Percentiles rank a stretch among this genome's conserved stretches.
phyloP scores from a whole-genome alignment of 805 yeast genomes.

The Kuraishia borneana region DNA sequence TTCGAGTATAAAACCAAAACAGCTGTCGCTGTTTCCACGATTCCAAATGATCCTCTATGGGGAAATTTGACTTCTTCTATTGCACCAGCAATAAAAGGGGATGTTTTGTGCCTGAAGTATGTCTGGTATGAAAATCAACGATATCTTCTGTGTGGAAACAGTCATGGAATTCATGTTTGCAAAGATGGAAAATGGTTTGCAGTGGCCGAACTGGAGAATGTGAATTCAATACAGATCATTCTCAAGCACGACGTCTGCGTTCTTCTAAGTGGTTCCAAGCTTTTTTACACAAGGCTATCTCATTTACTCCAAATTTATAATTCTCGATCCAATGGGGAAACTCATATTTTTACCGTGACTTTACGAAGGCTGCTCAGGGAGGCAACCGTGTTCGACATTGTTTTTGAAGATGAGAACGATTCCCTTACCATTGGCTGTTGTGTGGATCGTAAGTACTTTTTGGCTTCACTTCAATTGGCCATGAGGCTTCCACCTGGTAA shows the following conservation, averaged over 20 bases:
- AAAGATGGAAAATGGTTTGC: not conserved
- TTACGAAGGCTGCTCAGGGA: not conserved
- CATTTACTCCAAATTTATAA: not conserved
- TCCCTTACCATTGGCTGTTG: not conserved
- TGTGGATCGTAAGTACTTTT: not conserved
- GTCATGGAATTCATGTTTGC: not conserved
- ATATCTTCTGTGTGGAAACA: not conserved
- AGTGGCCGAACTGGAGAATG: not conserved
- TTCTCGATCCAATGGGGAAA: not conserved
- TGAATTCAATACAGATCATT: not conserved
- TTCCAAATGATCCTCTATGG: too few species aligned
- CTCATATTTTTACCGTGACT: not conserved
- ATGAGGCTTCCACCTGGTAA: not conserved
- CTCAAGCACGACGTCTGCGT: not conserved
- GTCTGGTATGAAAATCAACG: not conserved
- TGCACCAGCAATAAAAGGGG: not conserved
- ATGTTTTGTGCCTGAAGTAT: not conserved
- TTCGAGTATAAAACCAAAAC: not conserved
- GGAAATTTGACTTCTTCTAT: too few species aligned
- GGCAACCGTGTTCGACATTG: not conserved
- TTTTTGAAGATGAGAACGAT: not conserved
- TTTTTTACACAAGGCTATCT: not conserved
- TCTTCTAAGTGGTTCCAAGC: not conserved
- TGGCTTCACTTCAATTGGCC: not conserved
- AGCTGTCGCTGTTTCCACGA: not conserved